Evolutionary conservation across 2,329 filamentous ascomycete genomes (phyloP).

Genomic region (Aspergillus caelatus): DNA sequence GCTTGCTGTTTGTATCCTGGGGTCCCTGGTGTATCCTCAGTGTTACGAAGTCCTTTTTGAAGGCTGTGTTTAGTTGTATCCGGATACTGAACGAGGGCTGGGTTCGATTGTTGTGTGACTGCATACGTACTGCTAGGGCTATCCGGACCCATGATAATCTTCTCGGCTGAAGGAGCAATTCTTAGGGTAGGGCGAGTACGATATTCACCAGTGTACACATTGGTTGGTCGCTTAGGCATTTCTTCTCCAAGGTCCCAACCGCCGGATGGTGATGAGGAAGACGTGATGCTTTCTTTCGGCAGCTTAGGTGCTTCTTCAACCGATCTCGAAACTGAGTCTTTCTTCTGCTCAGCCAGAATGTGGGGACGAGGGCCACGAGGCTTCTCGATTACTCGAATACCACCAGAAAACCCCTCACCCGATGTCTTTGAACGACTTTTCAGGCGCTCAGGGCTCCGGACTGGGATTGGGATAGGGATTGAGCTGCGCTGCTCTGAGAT

Average conservation of each 20-base stretch:
- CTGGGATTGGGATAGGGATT: conserved; percentile 16
- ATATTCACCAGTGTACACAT: conserved; percentile 29
- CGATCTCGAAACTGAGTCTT: background rate
- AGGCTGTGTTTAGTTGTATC: background rate
- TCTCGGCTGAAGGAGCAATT: conserved; percentile 31
- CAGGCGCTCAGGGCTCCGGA: conserved; percentile 14
- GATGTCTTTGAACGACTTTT: background rate
- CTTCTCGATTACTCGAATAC: conserved; percentile 12
- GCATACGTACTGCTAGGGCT: background rate
- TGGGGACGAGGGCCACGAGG: conserved; percentile 15
- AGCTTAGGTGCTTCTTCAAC: background rate
- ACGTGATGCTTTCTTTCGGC: background rate
- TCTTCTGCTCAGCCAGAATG: background rate
- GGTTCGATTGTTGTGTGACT: conserved; percentile 5
- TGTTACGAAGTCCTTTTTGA: background rate
- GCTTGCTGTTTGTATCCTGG: background rate
- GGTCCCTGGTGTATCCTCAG: background rate
- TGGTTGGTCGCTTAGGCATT: conserved; percentile 35
- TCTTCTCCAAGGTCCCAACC: conserved; percentile 26
- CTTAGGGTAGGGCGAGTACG: conserved; percentile 27
- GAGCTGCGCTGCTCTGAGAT: conserved; percentile 18
- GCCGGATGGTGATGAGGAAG: conserved; percentile 13
- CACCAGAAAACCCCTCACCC: conserved; percentile 3
- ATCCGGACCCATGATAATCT: conserved; percentile 29
- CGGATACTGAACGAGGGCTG: conserved; percentile 1